Evolutionary conservation across 306 rosid species (phyloP), one percentile per base, ranked within the genome.

Genomic region (Vachellia pachyceras): DNA sequence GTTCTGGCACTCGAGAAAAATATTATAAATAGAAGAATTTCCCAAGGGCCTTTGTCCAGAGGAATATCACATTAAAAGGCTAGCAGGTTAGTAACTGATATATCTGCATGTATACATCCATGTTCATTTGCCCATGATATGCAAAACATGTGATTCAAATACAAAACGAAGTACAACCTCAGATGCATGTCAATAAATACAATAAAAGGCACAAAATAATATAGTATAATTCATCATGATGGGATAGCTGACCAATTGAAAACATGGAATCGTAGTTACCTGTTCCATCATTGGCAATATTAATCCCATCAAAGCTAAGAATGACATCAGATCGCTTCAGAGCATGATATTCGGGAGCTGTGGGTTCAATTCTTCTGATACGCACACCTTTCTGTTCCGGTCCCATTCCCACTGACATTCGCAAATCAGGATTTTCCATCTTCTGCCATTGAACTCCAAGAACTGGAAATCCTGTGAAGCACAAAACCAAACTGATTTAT

Each of bases 401-500:
- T 84, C 80, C 87, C 97, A 91, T 91, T 36, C 96, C 94, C 90
- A 87, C 86, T 58, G 92, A 86, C 80, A 63, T 77, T 35, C 94
- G 85, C 76, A 93, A 85, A 85, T 93, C 96, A 83, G 97, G 97
- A 82, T 93, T 93, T 88, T 93, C 97, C 92, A 93, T 91, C 80
- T 93, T 93, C 89, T 93, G 97, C 94, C 97, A 93, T 89, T 91
- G 94, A 80, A 93, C 85, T 37, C 96, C 94, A 74, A 93, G 97
- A 86, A 90, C 78, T 29, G 96, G 97, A 87, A 93, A 93, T 78
- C 97, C 97, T 93, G 70, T 45, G 39, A 81, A 45, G 35, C 39
- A 80, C 18, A 76, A 18, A 67, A 20, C 61, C 17, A 71, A 22
- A 50, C 71, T 15, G 41, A 55, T 36, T 77, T 33, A 69, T 12